These are phyloP conservation scores for Ophiocordyceps camponoti-leonardi DNA, from an alignment of 2,329 filamentous ascomycete genomes.

Conservation along the genomic window DNA sequence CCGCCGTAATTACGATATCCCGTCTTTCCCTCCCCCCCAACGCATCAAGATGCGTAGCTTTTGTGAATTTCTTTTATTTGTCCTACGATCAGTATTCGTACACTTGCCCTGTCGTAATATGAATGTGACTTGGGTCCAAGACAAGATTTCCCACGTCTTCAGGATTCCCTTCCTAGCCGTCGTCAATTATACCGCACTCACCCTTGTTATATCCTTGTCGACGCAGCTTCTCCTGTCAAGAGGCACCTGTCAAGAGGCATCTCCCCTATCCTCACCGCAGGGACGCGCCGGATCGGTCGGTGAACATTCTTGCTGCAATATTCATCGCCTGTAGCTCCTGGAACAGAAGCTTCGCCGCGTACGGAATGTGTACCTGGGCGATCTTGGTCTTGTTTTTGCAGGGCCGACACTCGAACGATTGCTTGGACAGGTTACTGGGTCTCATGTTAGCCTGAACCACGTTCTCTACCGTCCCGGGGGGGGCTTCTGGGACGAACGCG, in stretches of 20 bases:
- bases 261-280: too few species aligned
- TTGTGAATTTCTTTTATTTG: background rate
- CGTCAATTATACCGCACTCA: background rate
- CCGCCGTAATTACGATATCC: background rate
- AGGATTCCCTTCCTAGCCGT: background rate
- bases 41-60: background rate
- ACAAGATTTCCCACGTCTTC: background rate
- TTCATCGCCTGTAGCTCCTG: constrained; percentile 98
- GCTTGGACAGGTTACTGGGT: constrained; percentile 73
- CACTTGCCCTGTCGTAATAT: background rate
- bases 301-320: constrained; percentile 95
- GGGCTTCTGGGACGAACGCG: constrained; percentile 50
- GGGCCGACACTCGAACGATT: constrained; percentile 88
- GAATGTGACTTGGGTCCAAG: background rate
- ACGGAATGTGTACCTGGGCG: constrained; percentile 93
- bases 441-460: constrained; percentile 14
- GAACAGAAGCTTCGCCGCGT: constrained; percentile 94
- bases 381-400: constrained; percentile 99
- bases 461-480: background rate
- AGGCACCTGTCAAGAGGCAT: too few species aligned
- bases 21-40: background rate
- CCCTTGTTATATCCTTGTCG: too few species aligned
- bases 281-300: constrained; percentile 60
- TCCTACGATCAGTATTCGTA: constrained; percentile 1
- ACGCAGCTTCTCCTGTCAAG: too few species aligned